phyloP scores from a whole-genome alignment of 306 rosid species.

The Castanospermum australe region DNA sequence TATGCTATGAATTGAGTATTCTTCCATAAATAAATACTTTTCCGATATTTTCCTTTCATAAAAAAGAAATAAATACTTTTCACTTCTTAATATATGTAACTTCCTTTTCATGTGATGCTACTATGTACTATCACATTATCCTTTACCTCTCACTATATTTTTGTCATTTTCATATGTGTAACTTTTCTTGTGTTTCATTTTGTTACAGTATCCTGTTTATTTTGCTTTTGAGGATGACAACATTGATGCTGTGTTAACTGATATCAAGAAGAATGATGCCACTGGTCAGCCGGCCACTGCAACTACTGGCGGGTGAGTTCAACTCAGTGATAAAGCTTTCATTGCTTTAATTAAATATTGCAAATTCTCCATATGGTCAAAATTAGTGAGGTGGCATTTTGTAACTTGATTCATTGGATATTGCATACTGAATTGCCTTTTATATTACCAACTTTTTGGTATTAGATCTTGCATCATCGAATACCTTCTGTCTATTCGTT shows the following conservation, averaged over 20 bases:
- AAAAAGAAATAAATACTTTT: not conserved
- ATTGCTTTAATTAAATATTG: conserved; percentile 8
- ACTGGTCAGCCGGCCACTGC: conserved; percentile 99
- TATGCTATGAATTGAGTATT: conserved; percentile 6
- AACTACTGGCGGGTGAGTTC: conserved; percentile 94
- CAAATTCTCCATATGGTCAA: no score
- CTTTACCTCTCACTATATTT: not conserved
- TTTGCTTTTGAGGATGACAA: conserved; percentile 88
- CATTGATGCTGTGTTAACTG: conserved; percentile 70
- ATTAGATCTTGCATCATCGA: not conserved
- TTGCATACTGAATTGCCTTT: not conserved
- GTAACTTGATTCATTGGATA: conserved; percentile 13
- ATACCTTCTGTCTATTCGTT: conserved; percentile 13
- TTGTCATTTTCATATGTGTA: conserved; percentile 14
- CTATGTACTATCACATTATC: not conserved
- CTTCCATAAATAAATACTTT: not conserved
- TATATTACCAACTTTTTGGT: conserved; percentile 4
- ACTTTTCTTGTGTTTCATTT: conserved; percentile 28
- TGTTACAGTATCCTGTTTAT: conserved; percentile 99
- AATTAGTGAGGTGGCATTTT: no score
- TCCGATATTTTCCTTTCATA: not conserved
- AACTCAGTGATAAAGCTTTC: conserved; percentile 11
- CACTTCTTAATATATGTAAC: not conserved
- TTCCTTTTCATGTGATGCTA: not conserved
- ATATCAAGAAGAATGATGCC: conserved; percentile 86